Conservation (phyloP, 23 red algal species). For the Cyanidium caldarium region DNA sequence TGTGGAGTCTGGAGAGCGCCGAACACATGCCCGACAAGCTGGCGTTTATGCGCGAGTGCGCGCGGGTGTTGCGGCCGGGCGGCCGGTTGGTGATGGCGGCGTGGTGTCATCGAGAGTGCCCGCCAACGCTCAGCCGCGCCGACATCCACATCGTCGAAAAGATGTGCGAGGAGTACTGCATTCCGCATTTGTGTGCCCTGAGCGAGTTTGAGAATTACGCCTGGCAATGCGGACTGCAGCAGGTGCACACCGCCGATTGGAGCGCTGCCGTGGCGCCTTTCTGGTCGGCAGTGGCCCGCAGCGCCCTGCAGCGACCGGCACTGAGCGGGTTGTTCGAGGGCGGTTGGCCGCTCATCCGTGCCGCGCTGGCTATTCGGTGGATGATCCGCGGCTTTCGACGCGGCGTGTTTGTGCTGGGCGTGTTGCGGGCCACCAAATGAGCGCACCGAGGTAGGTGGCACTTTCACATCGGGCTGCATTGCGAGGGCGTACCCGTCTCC, state of each 20-base stretch:
- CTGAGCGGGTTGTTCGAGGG: conserved; percentile 25
- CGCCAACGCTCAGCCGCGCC: conserved; percentile 25
- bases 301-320: conserved; percentile 24
- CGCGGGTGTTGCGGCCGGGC: conserved; percentile 58
- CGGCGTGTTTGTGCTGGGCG: conserved; percentile 35
- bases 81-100: conserved; percentile 54
- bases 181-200: conserved; percentile 39
- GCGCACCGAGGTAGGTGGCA: background rate
- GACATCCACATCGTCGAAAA: conserved; percentile 40
- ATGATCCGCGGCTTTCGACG: conserved; percentile 38
- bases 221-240: conserved; percentile 22
- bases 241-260: conserved; percentile 44
- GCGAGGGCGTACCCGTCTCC: no score
- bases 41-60: conserved; percentile 41
- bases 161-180: conserved; percentile 72
- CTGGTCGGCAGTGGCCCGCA: conserved; percentile 66
- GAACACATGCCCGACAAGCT: conserved; percentile 96
- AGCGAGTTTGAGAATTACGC: conserved; percentile 52
- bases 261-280: conserved; percentile 54
- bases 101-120: conserved; percentile 73
- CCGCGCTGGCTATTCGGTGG: conserved; percentile 42
- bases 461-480: background rate
- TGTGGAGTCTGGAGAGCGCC: conserved; percentile 87
- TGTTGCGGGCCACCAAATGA: conserved; percentile 30
- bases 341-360: conserved; percentile 34